phyloP scores from a whole-genome alignment of 805 yeast genomes.

The Teunomyces lycoperdinae region DNA sequence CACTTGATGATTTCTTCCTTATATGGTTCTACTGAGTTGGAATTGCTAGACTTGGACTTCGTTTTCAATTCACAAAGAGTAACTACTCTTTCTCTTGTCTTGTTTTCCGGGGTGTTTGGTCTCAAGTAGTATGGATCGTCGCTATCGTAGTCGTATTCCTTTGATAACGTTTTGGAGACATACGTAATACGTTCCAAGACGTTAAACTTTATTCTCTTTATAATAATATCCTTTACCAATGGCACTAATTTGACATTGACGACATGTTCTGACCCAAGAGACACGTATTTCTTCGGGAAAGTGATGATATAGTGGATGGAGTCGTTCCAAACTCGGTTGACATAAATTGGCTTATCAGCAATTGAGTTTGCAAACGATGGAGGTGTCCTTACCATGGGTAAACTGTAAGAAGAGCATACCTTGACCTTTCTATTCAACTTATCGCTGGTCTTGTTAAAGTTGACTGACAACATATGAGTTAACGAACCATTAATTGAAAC shows the following conservation, averaged over 20 bases:
- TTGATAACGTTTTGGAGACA: slow-evolving; percentile 51
- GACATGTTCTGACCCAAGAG: slow-evolving; percentile 58
- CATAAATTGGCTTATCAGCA: slow-evolving; percentile 71
- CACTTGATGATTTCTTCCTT: slow-evolving; percentile 61
- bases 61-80: slow-evolving; percentile 66
- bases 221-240: slow-evolving; percentile 54
- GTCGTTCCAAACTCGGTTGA: slow-evolving; percentile 73
- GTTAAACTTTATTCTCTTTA: slow-evolving; percentile 64
- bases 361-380: slow-evolving; percentile 57
- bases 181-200: slow-evolving; percentile 66
- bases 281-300: slow-evolving; percentile 65
- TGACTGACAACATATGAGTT: slow-evolving; percentile 39
- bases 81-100: slow-evolving; percentile 47
- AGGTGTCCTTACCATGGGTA: slow-evolving; percentile 54
- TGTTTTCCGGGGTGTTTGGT: slow-evolving; percentile 5
- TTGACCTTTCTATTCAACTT: slow-evolving; percentile 35
- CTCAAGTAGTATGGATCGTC: slow-evolving; percentile 19
- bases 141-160: slow-evolving; percentile 52
- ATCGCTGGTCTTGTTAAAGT: slow-evolving; percentile 38
- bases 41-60: slow-evolving; percentile 31
- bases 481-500: slow-evolving; percentile 50
- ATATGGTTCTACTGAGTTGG: slow-evolving; percentile 40
- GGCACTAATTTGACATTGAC: slow-evolving; percentile 68
- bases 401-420: slow-evolving; percentile 25
- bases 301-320: slow-evolving; percentile 68